Evolutionary conservation across 306 rosid species (phyloP).

Genomic region (Geum urbanum): DNA sequence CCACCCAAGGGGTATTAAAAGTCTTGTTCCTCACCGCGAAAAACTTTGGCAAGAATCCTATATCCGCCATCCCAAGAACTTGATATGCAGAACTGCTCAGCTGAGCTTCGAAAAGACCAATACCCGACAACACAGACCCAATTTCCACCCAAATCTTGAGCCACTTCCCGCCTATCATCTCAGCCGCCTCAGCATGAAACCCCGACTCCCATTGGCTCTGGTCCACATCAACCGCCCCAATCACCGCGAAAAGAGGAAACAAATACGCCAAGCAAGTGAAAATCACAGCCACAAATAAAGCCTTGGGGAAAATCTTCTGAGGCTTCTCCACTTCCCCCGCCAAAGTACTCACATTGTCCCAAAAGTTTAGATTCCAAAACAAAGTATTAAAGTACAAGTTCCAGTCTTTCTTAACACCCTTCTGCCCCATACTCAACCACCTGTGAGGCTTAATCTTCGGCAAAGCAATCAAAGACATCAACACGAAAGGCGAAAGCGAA

Average conservation of each 20-base stretch:
- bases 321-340: conserved; percentile 35
- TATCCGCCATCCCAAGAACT: conserved; percentile 31
- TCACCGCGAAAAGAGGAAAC: conserved; percentile 31
- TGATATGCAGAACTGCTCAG: conserved; percentile 28
- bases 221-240: conserved; percentile 23
- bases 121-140: conserved; percentile 31
- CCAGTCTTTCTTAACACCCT: conserved; percentile 32
- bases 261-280: conserved; percentile 33
- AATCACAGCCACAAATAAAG: conserved; percentile 24
- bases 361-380: conserved; percentile 36
- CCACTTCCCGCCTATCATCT: conserved; percentile 31
- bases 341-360: conserved; percentile 34
- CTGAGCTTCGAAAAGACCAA: conserved; percentile 37
- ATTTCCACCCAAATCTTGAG: conserved; percentile 29
- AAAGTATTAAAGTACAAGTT: conserved; percentile 30
- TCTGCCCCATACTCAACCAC: conserved; percentile 25
- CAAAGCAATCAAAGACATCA: conserved; percentile 30
- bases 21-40: conserved; percentile 11
- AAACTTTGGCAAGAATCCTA: conserved; percentile 30
- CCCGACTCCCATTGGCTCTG: conserved; percentile 27
- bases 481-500: conserved; percentile 29
- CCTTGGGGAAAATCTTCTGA: conserved; percentile 24
- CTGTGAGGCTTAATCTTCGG: conserved; percentile 29
- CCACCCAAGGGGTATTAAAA: conserved; percentile 29
- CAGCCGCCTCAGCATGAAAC: conserved; percentile 35